A percentile compares a stretch with the other conserved stretches of the same genome.
Evolutionary conservation across 306 rosid genomes (phyloP).

Genomic region (Rosa multiflora): DNA sequence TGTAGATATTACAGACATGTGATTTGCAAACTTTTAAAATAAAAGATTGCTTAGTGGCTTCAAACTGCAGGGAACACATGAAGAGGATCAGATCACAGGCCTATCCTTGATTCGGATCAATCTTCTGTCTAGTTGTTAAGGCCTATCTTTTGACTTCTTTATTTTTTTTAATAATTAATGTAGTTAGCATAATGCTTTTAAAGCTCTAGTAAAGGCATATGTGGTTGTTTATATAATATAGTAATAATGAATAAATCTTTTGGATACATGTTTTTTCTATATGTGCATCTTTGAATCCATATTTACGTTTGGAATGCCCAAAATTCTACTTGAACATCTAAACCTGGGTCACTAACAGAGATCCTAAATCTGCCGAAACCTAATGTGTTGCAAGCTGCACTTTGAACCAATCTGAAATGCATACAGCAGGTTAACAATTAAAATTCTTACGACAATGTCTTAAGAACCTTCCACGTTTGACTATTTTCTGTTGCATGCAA

Average conservation of each 20-base stretch:
- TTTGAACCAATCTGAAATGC: conserved; percentile 2
- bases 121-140: background rate
- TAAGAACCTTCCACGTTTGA: conserved; percentile 80
- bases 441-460: conserved; percentile 62
- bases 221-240: background rate
- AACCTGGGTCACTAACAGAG: background rate
- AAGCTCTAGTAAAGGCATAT: background rate
- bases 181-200: background rate
- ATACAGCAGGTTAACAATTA: conserved; percentile 3
- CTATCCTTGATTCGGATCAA: background rate
- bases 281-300: background rate
- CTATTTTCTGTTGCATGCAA: conserved; percentile 56
- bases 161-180: background rate
- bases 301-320: background rate
- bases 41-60: background rate
- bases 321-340: background rate
- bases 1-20: background rate
- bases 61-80: background rate
- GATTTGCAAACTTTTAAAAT: background rate
- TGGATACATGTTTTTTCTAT: background rate
- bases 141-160: background rate
- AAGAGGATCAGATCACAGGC: background rate
- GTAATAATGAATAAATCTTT: no score
- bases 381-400: background rate
- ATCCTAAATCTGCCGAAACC: conserved; percentile 7